Conservation (phyloP, 2,329 filamentous ascomycete species). For the Aspergillus ibericus region DNA sequence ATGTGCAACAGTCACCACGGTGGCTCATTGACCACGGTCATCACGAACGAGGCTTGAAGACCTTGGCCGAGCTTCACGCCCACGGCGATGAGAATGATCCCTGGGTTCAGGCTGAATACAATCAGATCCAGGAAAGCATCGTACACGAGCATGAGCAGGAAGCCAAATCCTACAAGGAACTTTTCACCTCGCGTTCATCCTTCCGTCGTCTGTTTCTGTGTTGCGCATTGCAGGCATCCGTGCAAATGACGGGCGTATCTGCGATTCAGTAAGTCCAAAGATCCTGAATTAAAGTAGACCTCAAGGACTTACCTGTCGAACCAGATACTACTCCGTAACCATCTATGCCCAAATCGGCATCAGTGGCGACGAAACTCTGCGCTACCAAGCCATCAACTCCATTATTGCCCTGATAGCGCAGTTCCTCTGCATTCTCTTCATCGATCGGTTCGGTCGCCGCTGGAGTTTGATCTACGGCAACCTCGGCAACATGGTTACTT, state of each 20-base stretch:
- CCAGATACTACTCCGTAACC: conserved; percentile 63
- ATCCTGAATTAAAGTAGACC: too few relatives aligned
- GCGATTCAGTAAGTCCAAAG: conserved; percentile 60
- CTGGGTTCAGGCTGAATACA: conserved; percentile 71
- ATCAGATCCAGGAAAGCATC: conserved; percentile 68
- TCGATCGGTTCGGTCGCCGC: conserved; percentile 70
- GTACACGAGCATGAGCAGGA: conserved; percentile 66
- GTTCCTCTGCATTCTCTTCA: conserved; percentile 62
- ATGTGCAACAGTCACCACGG: conserved; percentile 51
- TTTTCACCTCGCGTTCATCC: conserved; percentile 65
- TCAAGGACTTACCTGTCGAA: neutral
- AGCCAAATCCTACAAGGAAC: conserved; percentile 68
- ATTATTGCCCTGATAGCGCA: conserved; percentile 70
- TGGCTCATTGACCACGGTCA: conserved; percentile 75
- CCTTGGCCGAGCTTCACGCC: conserved; percentile 68
- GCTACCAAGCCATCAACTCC: conserved; percentile 74
- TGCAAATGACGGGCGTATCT: conserved; percentile 75
- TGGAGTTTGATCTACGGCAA: conserved; percentile 73
- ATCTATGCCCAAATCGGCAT: conserved; percentile 73
- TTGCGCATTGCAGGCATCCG: conserved; percentile 66
- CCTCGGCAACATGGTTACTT: conserved; percentile 68
- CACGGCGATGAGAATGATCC: conserved; percentile 65
- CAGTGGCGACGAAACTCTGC: conserved; percentile 61
- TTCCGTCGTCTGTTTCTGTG: conserved; percentile 73
- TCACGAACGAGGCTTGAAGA: conserved; percentile 64